phyloP scores from a whole-genome alignment of 768 basidiomycete species.

The Termitomyces sp. region DNA sequence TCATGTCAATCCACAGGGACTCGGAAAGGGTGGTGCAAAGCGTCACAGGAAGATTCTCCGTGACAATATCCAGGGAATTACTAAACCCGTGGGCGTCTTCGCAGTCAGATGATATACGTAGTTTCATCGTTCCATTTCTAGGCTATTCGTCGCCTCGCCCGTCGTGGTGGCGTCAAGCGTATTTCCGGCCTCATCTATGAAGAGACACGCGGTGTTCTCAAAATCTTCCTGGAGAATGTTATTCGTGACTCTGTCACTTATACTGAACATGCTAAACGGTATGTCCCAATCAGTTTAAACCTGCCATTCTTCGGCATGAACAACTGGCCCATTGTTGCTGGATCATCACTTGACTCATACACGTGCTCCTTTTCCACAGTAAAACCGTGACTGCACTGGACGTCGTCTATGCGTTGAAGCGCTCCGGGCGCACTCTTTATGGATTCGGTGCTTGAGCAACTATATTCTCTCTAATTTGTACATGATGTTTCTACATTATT shows the following conservation, averaged over 20 bases:
- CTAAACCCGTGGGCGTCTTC: background rate
- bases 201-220: constrained; percentile 60
- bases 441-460: constrained; percentile 68
- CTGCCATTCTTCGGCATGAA: background rate
- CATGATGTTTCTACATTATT: background rate
- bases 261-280: constrained; percentile 90
- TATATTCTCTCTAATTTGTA: background rate
- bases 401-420: constrained; percentile 73
- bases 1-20: constrained; percentile 42
- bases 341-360: constrained; percentile 9
- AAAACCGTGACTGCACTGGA: constrained; percentile 89
- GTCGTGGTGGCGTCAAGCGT: constrained; percentile 82
- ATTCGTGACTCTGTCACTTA: constrained; percentile 53
- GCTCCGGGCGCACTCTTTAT: constrained; percentile 75
- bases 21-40: constrained; percentile 79
- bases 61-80: constrained; percentile 75
- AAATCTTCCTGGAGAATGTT: constrained; percentile 68
- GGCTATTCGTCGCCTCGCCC: constrained; percentile 77
- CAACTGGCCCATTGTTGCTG: background rate
- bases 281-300: constrained; percentile 13
- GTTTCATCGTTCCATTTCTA: constrained; percentile 34
- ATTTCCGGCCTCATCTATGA: constrained; percentile 76
- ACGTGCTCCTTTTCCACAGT: constrained; percentile 27
- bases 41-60: constrained; percentile 80
- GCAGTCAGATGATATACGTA: background rate